Conservation (phyloP, 164 flowering plant species). For the Magnolia changhungtana region DNA sequence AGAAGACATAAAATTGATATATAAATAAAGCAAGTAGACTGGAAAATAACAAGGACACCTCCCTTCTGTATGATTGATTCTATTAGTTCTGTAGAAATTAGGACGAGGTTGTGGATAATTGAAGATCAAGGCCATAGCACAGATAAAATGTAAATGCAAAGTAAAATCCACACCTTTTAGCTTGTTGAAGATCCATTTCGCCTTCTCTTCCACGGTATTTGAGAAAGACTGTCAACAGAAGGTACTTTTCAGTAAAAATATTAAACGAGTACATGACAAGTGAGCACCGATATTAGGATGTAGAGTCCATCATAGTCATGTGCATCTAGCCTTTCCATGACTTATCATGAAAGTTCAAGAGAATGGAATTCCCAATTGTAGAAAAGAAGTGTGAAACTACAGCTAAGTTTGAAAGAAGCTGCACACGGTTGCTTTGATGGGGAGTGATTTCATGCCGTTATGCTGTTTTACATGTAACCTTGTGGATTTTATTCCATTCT, state of each 20-base stretch:
- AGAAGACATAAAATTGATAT: too few relatives aligned
- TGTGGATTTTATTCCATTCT: too few relatives aligned
- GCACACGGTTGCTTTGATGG: too few relatives aligned
- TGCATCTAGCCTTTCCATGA: not conserved
- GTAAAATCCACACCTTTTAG: conserved; percentile 60
- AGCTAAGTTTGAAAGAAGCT: not conserved
- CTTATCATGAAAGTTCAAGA: not conserved
- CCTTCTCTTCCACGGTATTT: conserved; percentile 91
- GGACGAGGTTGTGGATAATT: not conserved
- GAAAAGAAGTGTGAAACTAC: not conserved
- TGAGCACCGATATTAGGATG: not conserved
- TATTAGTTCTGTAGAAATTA: not conserved
- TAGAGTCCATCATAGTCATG: not conserved
- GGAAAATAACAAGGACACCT: too few relatives aligned
- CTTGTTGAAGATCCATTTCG: conserved; percentile 96
- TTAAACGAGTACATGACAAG: not conserved
- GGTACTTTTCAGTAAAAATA: not conserved
- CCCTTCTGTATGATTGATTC: not conserved
- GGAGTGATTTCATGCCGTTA: too few relatives aligned
- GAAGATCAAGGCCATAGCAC: not conserved
- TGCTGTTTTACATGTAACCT: too few relatives aligned
- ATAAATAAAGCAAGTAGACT: too few relatives aligned
- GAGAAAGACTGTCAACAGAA: conserved; percentile 59
- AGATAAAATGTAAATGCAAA: not conserved
- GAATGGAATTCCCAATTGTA: not conserved